Evolutionary conservation across 73 alveolate species (phyloP), one percentile per base, ranked within the genome.

Genomic region (Durusdinium trenchii): DNA sequence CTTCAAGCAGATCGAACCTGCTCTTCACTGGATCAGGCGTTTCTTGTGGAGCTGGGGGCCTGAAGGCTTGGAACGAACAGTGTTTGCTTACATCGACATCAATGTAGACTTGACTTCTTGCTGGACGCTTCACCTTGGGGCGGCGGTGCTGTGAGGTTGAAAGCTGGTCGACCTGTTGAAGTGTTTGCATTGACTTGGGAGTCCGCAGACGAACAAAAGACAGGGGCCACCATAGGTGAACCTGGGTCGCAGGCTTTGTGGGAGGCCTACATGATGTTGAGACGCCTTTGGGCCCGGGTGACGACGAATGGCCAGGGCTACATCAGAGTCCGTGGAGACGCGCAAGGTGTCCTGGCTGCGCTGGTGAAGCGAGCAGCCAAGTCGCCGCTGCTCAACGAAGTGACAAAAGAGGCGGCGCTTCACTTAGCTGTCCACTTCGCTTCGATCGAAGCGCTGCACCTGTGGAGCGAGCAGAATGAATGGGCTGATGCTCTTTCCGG

Each of bases 91-190:
- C 12, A 85, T 62, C 2, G 95, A 3, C 95, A 61, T 36, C 79
- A 23, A 30, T 60, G 75, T 35, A 7, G 95, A 38, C 50, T 64
- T 20, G 45, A 87, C 38, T 16, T 87, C 7, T 36, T 46, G 47
- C 86, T 87, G 67, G 85, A 87, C 28, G 95, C 95, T 16, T 87
- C 95, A 23, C 95, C 95, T 2, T 86, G 95, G 95, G 95, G 95
- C 0, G 95, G 95, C 0, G 95, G 95, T 0, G 95, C 95, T 9
- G 51, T 86, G 26, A 32, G 30, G 61, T 62, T 38, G 23, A 42
- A 16, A 26, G 38, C 28, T 6, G 62, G 46, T 16, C 76, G 71
- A 35, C 81, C 95, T 57, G 57, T 38, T 0, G 83, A 86, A 36
- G 14, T n/a, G 2, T 42, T 86, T 2, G 12, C 82, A 28, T 6